Conservation (phyloP, 345 rosid genomes). For the Arabidopsis thaliana region TAIR10.1 NC_003070.9:80001-80500, state of each 20-base stretch:
- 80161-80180: slow-evolving; percentile 7
- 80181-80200: slow-evolving; percentile 25
- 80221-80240: neutral
- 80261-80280: slow-evolving; percentile 6
- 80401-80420: neutral
- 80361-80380: slow-evolving; percentile 9
- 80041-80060: too few relatives aligned
- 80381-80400: slow-evolving; percentile 31
- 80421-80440: neutral
- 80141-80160: slow-evolving; percentile 47
- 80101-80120: slow-evolving; percentile 43
- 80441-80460: neutral
- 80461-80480: neutral
- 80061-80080: slow-evolving; percentile 18
- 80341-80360: slow-evolving; percentile 2
- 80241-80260: neutral
- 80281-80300: neutral
- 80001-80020: neutral
- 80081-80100: slow-evolving; percentile 37
- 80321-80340: slow-evolving; percentile 2
- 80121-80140: slow-evolving; percentile 39
- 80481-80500: neutral
- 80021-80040: neutral
- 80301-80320: neutral
- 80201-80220: neutral